Base-by-base conservation (phyloP, 1,284 basidiomycete genomes). In the Marasmius tenuissimus region DNA sequence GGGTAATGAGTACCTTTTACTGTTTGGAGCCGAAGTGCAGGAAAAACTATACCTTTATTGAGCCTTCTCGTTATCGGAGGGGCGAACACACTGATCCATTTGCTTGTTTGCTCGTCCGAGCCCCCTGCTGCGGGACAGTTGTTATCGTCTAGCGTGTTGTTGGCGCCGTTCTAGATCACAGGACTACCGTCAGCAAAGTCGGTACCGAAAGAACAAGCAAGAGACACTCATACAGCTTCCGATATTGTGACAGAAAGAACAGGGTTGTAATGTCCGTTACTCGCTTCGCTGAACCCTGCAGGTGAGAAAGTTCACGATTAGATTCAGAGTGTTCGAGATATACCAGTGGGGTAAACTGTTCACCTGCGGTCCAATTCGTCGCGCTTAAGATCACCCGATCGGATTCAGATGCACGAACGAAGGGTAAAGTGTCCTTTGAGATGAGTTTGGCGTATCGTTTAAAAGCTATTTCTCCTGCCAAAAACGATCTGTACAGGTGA, bases 71-170 rank as follows among this genome's bases (percentile, higher is more conserved):
- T 82, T 61, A 93, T 87, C 0, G 82, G 73, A 0, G 83, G 78
- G 0, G 81, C 81, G 63, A 86, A 92, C 1, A 73, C 75, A 11
- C 77, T 68, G 8, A 85, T 79, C 86, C 90, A 93, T 4, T 69
- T 66, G 18, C 73, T 66, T 1, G 76, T 82, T 64, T 86, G 77
- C 3, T 66, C 63, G 58, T 81, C 78, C 2, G 82, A 73, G 27
- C 69, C 70, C 16, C 83, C 81, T 1, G 84, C 85, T 12, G 84
- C 83, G 1, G 85, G 83, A 66, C 93, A 96, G 76, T 84, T 86
- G 52, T 75, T 75, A 62, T 89, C 84, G 59, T 92, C 84, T 1
- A 96, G 80, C 0, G 93, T 95, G 68, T 92, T 85, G 70, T 95
- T 94, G 33, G 49, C 51, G 16, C 52, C 52, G 18, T 63, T 37